Percentiles rank a stretch among this genome's conserved stretches.
Conservation (phyloP, 352 stramenopile species). For the Phytophthora megakarya region DNA sequence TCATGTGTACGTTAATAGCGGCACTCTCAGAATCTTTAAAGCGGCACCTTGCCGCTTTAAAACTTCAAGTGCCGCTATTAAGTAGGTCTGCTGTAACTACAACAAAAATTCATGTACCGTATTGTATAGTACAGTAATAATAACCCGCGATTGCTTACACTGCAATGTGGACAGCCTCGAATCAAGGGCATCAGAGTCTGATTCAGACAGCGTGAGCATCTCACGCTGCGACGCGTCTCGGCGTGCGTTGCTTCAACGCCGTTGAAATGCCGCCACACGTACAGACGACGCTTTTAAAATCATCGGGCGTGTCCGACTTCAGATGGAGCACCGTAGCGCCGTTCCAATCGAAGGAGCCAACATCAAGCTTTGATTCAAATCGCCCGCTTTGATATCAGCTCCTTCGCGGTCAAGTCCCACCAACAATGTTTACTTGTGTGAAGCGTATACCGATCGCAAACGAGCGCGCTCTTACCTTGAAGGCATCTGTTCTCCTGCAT, state of each 20-base stretch:
- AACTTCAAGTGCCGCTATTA: too few species aligned
- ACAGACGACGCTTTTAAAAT: constrained; percentile 26
- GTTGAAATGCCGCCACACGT: constrained; percentile 4
- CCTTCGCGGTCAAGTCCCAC: not conserved
- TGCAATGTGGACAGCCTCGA: constrained; percentile 14
- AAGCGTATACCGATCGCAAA: constrained; percentile 19
- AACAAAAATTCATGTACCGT: too few species aligned
- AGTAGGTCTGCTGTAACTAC: too few species aligned
- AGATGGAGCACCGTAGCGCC: not conserved
- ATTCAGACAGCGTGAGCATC: not conserved
- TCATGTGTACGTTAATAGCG: too few species aligned
- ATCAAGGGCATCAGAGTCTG: too few species aligned
- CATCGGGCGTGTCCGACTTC: constrained; percentile 21
- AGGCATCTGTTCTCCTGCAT: constrained; percentile 31
- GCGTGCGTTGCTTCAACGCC: not conserved
- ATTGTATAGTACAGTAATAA: too few species aligned
- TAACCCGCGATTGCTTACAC: constrained; percentile 12
- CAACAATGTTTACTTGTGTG: constrained; percentile 20
- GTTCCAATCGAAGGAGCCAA: constrained; percentile 30
- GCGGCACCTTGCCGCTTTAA: too few species aligned
- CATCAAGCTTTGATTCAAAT: too few species aligned
- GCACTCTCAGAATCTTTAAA: too few species aligned
- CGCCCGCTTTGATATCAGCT: too few species aligned
- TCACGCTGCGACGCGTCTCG: constrained; percentile 13
- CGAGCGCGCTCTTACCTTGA: constrained; percentile 8